These are phyloP conservation scores for Pythium sp. DNA, from an alignment of 352 stramenopile species.

Conservation along the genomic window DNA sequence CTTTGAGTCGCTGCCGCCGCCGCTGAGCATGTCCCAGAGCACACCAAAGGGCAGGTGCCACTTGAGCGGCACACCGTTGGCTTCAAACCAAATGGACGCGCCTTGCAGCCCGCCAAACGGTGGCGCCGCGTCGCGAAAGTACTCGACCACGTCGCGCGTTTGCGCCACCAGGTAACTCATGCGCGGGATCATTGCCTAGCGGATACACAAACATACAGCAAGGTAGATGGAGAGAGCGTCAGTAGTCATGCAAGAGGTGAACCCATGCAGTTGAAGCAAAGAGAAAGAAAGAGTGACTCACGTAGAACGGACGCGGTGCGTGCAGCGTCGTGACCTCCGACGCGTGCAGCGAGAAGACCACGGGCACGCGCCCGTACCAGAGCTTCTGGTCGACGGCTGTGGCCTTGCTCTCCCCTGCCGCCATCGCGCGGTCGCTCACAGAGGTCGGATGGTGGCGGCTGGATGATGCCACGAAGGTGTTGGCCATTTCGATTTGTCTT, in stretches of 20 bases:
- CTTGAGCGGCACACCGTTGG: conserved; percentile 53
- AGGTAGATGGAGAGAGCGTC: not conserved
- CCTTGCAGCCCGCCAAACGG: conserved; percentile 53
- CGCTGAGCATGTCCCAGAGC: conserved; percentile 52
- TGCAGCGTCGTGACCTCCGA: conserved; percentile 82
- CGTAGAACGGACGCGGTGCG: conserved; percentile 75
- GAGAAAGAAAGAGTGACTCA: conserved; percentile 22
- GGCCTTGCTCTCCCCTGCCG: not conserved
- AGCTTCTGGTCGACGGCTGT: conserved; percentile 27
- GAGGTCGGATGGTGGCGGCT: too few species aligned
- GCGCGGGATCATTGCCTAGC: conserved; percentile 74
- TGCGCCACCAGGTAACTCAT: conserved; percentile 79
- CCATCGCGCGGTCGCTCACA: not conserved
- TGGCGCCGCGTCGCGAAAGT: conserved; percentile 72
- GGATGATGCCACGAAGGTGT: not conserved
- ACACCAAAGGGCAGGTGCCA: conserved; percentile 81
- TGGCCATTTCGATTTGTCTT: not conserved
- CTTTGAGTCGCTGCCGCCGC: conserved; percentile 1
- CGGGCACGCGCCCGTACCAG: conserved; percentile 66
- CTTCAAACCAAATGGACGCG: conserved; percentile 72
- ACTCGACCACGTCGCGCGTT: conserved; percentile 71
- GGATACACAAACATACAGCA: conserved; percentile 3
- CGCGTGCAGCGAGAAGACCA: conserved; percentile 70
- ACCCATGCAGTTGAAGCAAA: not conserved
- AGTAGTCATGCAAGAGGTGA: not conserved